phyloP scores from a whole-genome alignment of 306 rosid genomes.

The Prunus armeniaca region DNA sequence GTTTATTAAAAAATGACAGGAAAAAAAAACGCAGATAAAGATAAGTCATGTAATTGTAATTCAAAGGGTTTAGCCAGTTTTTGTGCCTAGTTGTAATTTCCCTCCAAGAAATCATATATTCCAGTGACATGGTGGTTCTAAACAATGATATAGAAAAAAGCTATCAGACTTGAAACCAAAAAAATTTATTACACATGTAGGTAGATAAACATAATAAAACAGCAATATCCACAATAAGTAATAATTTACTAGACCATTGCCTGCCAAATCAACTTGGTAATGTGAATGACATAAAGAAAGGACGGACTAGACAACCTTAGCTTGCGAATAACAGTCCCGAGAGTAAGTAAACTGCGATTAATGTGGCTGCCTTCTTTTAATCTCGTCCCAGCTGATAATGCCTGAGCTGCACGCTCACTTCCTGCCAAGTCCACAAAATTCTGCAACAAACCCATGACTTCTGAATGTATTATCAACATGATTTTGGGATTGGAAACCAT shows the following conservation, averaged over 20 bases:
- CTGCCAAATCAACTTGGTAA: background rate
- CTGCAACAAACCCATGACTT: slow-evolving; percentile 47
- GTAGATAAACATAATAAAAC: background rate
- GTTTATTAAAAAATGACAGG: background rate
- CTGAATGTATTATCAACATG: background rate
- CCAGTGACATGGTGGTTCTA: background rate
- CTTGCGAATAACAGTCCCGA: slow-evolving; percentile 92
- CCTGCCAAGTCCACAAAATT: slow-evolving; percentile 98
- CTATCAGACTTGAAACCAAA: background rate
- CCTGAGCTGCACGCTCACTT: slow-evolving; percentile 98
- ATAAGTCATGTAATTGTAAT: background rate
- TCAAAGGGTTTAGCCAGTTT: background rate
- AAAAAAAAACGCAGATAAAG: background rate
- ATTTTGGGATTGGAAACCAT: background rate
- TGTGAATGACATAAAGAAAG: slow-evolving; percentile 24
- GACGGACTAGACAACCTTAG: slow-evolving; percentile 65
- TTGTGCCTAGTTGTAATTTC: background rate
- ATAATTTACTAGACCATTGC: background rate
- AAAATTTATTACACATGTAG: background rate
- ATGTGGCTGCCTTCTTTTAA: slow-evolving; percentile 98
- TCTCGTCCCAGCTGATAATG: slow-evolving; percentile 86
- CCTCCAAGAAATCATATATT: background rate
- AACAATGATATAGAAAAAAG: background rate
- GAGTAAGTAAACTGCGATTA: slow-evolving; percentile 95
- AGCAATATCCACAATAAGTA: background rate